These are phyloP conservation scores for Malassezia furfur DNA, from an alignment of 1,284 basidiomycete species.

Conservation along the genomic window DNA sequence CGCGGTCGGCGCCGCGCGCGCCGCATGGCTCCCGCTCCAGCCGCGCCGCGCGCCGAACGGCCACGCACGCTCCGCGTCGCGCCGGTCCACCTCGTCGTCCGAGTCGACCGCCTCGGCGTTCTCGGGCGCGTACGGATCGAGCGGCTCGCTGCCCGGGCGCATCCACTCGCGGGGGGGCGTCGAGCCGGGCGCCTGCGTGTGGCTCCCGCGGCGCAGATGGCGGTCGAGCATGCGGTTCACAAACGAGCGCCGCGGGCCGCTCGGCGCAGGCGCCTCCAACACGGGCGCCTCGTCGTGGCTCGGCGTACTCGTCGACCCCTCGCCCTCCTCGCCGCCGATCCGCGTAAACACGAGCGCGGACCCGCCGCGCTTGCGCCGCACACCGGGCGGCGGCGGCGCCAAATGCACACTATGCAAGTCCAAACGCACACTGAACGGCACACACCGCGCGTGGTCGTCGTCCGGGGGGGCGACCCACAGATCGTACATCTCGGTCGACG, in stretches of 20 bases:
- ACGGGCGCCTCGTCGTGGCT: too few species aligned
- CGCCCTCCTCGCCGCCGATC: too few species aligned
- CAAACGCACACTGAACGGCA: slow-evolving; percentile 30
- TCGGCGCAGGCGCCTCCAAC: not conserved
- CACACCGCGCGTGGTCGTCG: not conserved
- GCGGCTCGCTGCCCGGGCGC: not conserved
- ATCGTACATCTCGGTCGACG: slow-evolving; percentile 1
- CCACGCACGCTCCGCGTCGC: not conserved
- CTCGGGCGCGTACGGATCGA: not conserved
- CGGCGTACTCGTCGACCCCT: too few species aligned
- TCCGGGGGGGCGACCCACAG: not conserved
- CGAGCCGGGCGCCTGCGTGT: not conserved
- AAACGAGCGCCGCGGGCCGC: slow-evolving; percentile 14
- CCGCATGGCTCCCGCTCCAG: not conserved
- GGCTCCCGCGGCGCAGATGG: not conserved
- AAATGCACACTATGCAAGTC: slow-evolving; percentile 33
- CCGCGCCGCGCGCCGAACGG: slow-evolving; percentile 11
- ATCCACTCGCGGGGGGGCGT: not conserved
- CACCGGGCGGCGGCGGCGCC: slow-evolving; percentile 16
- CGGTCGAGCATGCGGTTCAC: slow-evolving; percentile 10
- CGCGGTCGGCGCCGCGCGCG: slow-evolving; percentile 14
- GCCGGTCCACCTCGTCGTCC: slow-evolving; percentile 17
- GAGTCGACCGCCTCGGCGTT: slow-evolving; percentile 11
- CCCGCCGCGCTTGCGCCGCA: too few species aligned
- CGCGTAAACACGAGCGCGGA: too few species aligned